Conservation (phyloP, 2,329 filamentous ascomycete genomes). For the Aureobasidium musti region DNA sequence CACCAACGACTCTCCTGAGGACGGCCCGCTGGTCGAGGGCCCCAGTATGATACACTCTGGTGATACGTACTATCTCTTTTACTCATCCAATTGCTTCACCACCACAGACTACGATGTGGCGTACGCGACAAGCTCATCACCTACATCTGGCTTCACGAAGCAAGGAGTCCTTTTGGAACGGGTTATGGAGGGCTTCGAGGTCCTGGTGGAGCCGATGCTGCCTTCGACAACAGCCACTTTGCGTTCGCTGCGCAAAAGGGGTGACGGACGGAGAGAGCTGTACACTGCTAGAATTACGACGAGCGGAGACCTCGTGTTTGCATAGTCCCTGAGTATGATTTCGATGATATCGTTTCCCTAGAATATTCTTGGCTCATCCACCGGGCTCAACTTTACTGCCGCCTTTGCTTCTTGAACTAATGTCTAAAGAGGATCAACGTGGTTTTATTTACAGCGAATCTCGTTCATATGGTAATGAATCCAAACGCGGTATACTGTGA, state of each 20-base stretch:
- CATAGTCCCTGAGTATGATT: not conserved
- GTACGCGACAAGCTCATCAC: conserved; percentile 31
- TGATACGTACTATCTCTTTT: conserved; percentile 40
- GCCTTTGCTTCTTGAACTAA: no score
- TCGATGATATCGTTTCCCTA: not conserved
- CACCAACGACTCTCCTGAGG: conserved; percentile 35
- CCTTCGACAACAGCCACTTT: conserved; percentile 32
- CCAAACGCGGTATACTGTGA: no score
- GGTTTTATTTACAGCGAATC: no score
- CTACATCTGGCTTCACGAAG: conserved; percentile 32
- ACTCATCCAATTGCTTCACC: conserved; percentile 38
- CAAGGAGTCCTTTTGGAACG: conserved; percentile 30
- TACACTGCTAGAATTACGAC: conserved; percentile 29
- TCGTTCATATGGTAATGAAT: not conserved
- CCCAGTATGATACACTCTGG: conserved; percentile 34
- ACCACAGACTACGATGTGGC: conserved; percentile 38
- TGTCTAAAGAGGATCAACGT: no score
- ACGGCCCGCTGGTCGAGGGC: conserved; percentile 38
- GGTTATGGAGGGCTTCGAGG: conserved; percentile 28
- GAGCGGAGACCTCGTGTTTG: conserved; percentile 18
- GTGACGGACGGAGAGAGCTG: conserved; percentile 31
- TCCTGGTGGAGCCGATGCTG: conserved; percentile 34
- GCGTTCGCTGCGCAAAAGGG: conserved; percentile 33
- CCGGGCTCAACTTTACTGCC: no score
- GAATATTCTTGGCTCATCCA: no score